phyloP scores from a whole-genome alignment of 2,329 filamentous ascomycete species.

The Alternaria atra region DNA sequence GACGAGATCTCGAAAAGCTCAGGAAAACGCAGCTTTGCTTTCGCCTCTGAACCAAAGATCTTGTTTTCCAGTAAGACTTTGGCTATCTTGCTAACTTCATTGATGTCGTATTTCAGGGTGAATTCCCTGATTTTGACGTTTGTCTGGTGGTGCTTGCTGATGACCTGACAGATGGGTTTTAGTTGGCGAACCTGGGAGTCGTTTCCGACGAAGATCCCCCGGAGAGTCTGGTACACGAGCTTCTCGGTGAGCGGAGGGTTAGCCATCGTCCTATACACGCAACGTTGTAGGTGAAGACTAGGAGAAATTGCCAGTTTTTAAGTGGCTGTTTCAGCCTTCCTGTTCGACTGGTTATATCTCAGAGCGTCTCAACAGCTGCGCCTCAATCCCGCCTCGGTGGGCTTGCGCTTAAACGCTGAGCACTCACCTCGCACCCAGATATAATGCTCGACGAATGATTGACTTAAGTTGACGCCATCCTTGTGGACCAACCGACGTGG shows the following conservation, averaged over 20 bases:
- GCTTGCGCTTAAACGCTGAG: neutral
- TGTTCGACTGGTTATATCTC: neutral
- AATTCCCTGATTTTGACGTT: neutral
- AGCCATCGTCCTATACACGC: neutral
- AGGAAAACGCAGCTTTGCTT: constrained; percentile 1
- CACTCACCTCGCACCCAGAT: neutral
- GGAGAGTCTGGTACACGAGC: constrained; percentile 2
- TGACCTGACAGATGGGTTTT: no score
- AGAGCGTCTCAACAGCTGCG: neutral
- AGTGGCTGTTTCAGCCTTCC: neutral
- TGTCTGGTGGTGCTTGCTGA: no score
- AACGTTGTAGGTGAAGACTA: neutral
- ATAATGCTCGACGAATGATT: neutral
- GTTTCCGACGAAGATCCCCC: neutral
- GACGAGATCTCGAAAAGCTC: neutral
- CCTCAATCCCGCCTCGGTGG: neutral
- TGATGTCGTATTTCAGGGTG: neutral
- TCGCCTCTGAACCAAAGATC: neutral
- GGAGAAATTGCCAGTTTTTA: neutral
- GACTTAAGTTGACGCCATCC: neutral
- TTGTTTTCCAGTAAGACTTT: neutral
- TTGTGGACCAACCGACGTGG: neutral
- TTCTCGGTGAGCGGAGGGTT: neutral
- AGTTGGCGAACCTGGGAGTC: no score
- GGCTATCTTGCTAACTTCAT: neutral